These are phyloP conservation scores for Xerocomus potaroensis DNA, from an alignment of 768 basidiomycete genomes.

Conservation along the genomic window DNA sequence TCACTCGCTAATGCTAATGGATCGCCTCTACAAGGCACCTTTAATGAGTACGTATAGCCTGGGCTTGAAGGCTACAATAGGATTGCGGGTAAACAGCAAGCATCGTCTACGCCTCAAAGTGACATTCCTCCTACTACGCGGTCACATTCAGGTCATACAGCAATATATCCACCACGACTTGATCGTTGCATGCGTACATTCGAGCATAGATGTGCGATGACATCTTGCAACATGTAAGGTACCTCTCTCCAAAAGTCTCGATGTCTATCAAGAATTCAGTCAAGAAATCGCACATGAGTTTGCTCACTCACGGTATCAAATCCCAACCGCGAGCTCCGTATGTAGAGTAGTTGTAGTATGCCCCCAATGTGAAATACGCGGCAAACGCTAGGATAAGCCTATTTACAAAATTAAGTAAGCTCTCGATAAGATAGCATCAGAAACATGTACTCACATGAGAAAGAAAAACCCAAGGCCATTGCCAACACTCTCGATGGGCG, in stretches of 20 bases:
- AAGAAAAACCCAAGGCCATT: conserved; percentile 90
- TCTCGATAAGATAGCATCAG: conserved; percentile 3
- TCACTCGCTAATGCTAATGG: too few relatives aligned
- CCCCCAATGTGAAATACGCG: conserved; percentile 73
- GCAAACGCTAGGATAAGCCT: conserved; percentile 52
- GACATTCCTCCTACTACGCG: background rate
- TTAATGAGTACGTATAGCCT: too few relatives aligned
- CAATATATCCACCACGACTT: conserved; percentile 69
- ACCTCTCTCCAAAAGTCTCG: conserved; percentile 90
- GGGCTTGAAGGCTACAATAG: background rate
- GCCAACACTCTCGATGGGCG: conserved; percentile 44
- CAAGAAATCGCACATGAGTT: conserved; percentile 1
- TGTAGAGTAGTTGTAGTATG: conserved; percentile 84
- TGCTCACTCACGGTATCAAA: conserved; percentile 73
- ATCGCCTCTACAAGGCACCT: conserved; percentile 3
- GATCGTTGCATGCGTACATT: conserved; percentile 63
- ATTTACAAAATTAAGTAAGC: conserved; percentile 37
- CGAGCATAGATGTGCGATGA: conserved; percentile 72
- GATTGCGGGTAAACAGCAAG: conserved; percentile 8
- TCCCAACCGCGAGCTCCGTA: conserved; percentile 83
- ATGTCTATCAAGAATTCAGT: conserved; percentile 45
- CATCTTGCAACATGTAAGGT: conserved; percentile 78
- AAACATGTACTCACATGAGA: conserved; percentile 57
- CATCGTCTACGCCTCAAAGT: conserved; percentile 6
- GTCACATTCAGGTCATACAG: conserved; percentile 46